Percentiles rank a stretch among this genome's conserved stretches.
Conservation (phyloP, 352 stramenopile genomes). For the Elongisporangium undulatum region DNA sequence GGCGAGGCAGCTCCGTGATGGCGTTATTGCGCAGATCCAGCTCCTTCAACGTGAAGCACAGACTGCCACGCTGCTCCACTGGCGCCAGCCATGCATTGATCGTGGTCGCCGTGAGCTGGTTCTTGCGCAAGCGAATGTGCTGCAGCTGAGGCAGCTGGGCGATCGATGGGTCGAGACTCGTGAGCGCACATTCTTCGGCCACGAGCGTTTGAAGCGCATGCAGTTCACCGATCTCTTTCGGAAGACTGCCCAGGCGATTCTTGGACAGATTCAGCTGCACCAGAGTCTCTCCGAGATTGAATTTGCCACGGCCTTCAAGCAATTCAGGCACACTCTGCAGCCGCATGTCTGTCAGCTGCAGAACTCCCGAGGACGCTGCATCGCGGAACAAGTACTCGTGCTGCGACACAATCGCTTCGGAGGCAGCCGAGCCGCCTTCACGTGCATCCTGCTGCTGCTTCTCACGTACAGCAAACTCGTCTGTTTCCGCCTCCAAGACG, state of each 20-base stretch:
- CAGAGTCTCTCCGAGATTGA: conserved; percentile 45
- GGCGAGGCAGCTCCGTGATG: conserved; percentile 39
- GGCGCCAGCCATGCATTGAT: conserved; percentile 36
- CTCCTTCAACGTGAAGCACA: conserved; percentile 54
- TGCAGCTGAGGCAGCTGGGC: conserved; percentile 47
- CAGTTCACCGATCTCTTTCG: conserved; percentile 44
- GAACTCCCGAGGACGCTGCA: conserved; percentile 40
- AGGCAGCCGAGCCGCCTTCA: conserved; percentile 3
- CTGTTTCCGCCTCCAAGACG: conserved; percentile 58
- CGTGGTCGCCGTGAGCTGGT: conserved; percentile 49
- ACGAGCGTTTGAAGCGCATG: conserved; percentile 56
- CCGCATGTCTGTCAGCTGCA: conserved; percentile 58
- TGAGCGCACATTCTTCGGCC: conserved; percentile 64
- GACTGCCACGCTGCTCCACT: conserved; percentile 12
- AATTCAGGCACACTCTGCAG: conserved; percentile 35
- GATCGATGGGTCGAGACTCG: conserved; percentile 43
- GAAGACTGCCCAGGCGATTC: conserved; percentile 47
- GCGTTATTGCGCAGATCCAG: conserved; percentile 72
- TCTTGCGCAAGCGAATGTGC: conserved; percentile 67
- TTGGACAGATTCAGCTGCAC: conserved; percentile 69
- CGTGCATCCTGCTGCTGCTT: conserved; percentile 36
- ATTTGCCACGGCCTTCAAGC: conserved; percentile 35
- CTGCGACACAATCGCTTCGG: conserved; percentile 13
- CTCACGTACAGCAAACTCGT: conserved; percentile 56
- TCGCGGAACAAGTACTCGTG: conserved; percentile 70